Conservation (phyloP, 345 rosid genomes). For the Psidium friedrichsthalianum region DNA sequence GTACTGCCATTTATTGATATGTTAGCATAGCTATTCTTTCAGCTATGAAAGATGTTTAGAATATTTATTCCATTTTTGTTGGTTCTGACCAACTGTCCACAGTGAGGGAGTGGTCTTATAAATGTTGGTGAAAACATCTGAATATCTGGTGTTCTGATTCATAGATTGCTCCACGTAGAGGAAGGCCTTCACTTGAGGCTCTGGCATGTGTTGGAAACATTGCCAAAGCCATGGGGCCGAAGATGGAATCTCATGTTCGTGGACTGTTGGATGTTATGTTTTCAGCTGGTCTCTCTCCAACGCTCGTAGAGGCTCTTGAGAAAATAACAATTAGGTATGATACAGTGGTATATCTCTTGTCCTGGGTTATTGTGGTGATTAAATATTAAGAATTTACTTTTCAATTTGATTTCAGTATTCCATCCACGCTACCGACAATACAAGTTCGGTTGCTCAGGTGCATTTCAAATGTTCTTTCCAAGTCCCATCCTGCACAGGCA, state of each 20-base stretch:
- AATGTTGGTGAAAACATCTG: not conserved
- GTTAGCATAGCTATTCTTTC: not conserved
- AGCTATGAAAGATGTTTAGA: not conserved
- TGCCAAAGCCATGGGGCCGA: constrained; percentile 89
- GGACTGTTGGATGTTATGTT: too few relatives aligned
- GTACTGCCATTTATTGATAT: not conserved
- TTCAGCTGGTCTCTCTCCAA: constrained; percentile 32
- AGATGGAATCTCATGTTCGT: constrained; percentile 33
- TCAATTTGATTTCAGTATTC: constrained; percentile 54
- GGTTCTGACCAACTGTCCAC: not conserved
- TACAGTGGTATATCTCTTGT: not conserved
- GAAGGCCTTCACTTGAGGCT: not conserved
- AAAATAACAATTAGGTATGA: constrained; percentile 69
- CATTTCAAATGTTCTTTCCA: constrained; percentile 79
- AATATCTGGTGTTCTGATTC: constrained; percentile 5
- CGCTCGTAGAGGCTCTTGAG: constrained; percentile 36
- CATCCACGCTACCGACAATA: constrained; percentile 70
- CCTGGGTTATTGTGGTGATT: not conserved
- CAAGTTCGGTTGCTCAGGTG: constrained; percentile 80
- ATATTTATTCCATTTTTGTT: not conserved
- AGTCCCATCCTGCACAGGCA: constrained; percentile 55
- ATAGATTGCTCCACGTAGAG: constrained; percentile 86
- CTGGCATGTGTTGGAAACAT: constrained; percentile 77
- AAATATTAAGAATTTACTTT: not conserved
- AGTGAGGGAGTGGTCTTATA: not conserved